Percentiles rank a stretch among this genome's conserved stretches.
phyloP scores from a whole-genome alignment of 2,329 filamentous ascomycete species.

The Botryotinia narcissicola region DNA sequence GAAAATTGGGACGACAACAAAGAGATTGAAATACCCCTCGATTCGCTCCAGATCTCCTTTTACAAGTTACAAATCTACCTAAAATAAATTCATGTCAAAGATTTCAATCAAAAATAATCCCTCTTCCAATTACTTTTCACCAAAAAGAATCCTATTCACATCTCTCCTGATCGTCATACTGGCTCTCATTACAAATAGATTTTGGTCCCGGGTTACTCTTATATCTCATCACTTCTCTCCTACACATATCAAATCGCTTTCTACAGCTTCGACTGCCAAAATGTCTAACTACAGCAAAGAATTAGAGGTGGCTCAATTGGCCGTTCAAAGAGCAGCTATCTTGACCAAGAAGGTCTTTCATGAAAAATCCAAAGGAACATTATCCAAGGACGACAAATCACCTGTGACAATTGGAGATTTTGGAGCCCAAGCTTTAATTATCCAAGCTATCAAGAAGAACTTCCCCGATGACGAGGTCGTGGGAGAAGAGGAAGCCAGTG shows the following conservation, averaged over 20 bases:
- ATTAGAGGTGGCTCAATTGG: constrained; percentile 79
- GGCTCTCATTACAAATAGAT: constrained; percentile 33
- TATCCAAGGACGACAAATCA: constrained; percentile 92
- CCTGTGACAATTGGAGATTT: constrained; percentile 98
- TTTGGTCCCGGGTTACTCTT: constrained; percentile 35
- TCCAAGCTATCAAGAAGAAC: constrained; percentile 80
- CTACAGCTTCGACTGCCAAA: constrained; percentile 30
- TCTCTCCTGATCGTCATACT: constrained; percentile 34
- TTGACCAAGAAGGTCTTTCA: constrained; percentile 77
- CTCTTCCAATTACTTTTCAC: constrained; percentile 4
- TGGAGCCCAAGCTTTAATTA: constrained; percentile 94
- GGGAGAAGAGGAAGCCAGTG: constrained; percentile 87
- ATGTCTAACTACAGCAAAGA: constrained; percentile 66
- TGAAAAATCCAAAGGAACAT: constrained; percentile 89
- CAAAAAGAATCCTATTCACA: constrained; percentile 28
- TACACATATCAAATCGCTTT: constrained; percentile 21
- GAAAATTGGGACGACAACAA: constrained; percentile 17
- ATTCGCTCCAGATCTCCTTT: not conserved
- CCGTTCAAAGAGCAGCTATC: constrained; percentile 78
- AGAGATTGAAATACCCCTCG: constrained; percentile 15
- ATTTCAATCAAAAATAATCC: not conserved
- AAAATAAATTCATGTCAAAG: constrained; percentile 2
- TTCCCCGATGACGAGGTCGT: constrained; percentile 92
- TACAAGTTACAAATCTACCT: not conserved
- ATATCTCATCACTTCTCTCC: constrained; percentile 35